Evolutionary conservation across 169 alveolate genomes (phyloP).

Genomic region (Babesia caballi): DNA sequence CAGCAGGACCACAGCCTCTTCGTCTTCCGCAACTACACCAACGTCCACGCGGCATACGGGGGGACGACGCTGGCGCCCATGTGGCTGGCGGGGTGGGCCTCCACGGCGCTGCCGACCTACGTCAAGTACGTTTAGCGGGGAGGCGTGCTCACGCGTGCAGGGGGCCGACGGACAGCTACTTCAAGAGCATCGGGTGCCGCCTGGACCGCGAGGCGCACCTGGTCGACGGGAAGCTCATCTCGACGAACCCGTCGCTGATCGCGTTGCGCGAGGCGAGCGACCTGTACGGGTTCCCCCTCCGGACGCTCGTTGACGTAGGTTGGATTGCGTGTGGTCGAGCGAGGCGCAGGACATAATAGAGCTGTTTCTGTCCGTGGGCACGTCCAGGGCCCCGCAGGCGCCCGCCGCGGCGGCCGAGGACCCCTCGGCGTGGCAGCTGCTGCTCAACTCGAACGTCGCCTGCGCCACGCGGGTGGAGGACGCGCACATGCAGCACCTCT

Average conservation of each 20-base stretch:
- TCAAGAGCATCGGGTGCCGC: slow-evolving; percentile 62
- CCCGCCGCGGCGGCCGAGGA: too few species aligned
- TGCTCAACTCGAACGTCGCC: slow-evolving; percentile 19
- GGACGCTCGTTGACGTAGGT: slow-evolving; percentile 44
- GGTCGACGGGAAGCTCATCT: slow-evolving; percentile 78
- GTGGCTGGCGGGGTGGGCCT: slow-evolving; percentile 84
- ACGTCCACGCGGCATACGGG: slow-evolving; percentile 63
- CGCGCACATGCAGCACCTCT: slow-evolving; percentile 35
- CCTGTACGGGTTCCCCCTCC: slow-evolving; percentile 33
- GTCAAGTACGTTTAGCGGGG: slow-evolving; percentile 52
- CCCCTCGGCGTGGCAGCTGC: slow-evolving; percentile 47
- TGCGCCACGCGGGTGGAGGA: slow-evolving; percentile 43
- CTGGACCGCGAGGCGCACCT: slow-evolving; percentile 72
- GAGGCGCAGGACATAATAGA: slow-evolving; percentile 41
- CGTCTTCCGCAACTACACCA: slow-evolving; percentile 70
- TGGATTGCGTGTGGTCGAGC: neutral
- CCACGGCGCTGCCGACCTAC: slow-evolving; percentile 79
- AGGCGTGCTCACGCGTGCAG: slow-evolving; percentile 3
- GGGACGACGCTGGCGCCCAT: slow-evolving; percentile 77
- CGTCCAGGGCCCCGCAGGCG: slow-evolving; percentile 8
- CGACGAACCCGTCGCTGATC: slow-evolving; percentile 74
- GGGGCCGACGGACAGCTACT: slow-evolving; percentile 72
- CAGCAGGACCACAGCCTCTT: slow-evolving; percentile 70
- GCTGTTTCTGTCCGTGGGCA: slow-evolving; percentile 47
- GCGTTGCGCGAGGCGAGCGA: slow-evolving; percentile 73